Evolutionary conservation across 139 green algal genomes (phyloP), one percentile per base, ranked within the genome.

Genomic region (Ettlia oleoabundans): DNA sequence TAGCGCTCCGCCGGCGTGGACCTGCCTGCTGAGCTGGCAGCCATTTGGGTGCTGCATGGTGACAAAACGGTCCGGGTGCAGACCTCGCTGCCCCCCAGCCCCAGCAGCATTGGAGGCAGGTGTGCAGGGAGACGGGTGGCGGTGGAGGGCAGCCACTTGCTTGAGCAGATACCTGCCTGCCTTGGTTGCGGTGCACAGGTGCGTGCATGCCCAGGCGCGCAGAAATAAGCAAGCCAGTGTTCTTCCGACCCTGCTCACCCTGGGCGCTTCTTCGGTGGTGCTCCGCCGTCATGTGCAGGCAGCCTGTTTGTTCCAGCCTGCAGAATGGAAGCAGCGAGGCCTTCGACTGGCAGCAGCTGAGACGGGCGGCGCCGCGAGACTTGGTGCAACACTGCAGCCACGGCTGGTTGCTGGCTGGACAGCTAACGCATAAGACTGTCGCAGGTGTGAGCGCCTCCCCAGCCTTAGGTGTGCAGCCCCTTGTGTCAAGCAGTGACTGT

Each of bases 321-420:
- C 85, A 92, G 74, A 93, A 92, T 32, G 93, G 93, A 40, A 93
- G 87, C 41, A 93, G 93, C 33, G 74, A 92, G 82, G 65, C 71
- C 1, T 88, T 95, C 55, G 88, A 93, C 78, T 97, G 93, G 93
- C 37, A 0, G 2, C 69, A 66, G 22, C 71, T 97, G 33, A 15
- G 74, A 9, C 53, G 26, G 28, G 68, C 82, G 9, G 47, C 58
- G 18, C 69, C 63, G 1, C 38, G 4, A 24, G 28, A 61, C 28
- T 32, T 82, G 24, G 76, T 30, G 58, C n/a, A 38, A 4, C 6
- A 84, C 13, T 82, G 77, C 30, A 51, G 13, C 0, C 76, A 73
- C 19, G 94, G 94, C 53, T 97, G 94, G 94, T 80, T 96, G 69
- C 83, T 97, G 30, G 94, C 94, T 0, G 94, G 94, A 0, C 93